phyloP scores from a whole-genome alignment of 352 stramenopile species.

The Phytopythium oedochilum region DNA sequence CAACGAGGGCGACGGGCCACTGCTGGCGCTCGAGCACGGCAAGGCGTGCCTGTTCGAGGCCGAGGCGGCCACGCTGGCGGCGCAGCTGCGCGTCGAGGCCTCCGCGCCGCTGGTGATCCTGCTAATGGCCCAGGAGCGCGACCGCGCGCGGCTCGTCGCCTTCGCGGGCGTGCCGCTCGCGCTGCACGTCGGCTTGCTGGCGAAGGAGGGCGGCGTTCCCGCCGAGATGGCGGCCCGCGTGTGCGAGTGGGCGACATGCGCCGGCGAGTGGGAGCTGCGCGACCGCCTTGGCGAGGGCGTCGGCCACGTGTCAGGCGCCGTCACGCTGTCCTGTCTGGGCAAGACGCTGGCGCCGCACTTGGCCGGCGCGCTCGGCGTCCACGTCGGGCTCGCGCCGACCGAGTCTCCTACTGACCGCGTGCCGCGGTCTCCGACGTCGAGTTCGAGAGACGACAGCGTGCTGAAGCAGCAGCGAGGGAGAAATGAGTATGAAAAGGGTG shows the following conservation, averaged over 20 bases:
- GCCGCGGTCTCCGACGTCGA: background rate
- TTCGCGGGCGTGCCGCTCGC: conserved; percentile 27
- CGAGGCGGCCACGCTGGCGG: conserved; percentile 13
- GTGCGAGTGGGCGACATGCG: conserved; percentile 37
- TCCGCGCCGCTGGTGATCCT: conserved; percentile 27
- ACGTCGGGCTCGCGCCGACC: conserved; percentile 9
- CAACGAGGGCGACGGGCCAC: background rate
- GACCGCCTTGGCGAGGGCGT: conserved; percentile 19
- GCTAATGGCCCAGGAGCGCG: conserved; percentile 27
- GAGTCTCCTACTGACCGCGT: conserved; percentile 5
- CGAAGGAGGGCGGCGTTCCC: background rate
- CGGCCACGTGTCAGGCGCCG: conserved; percentile 15
- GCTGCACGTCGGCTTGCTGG: conserved; percentile 18
- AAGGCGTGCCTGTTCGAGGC: conserved; percentile 54
- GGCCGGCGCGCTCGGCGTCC: conserved; percentile 20
- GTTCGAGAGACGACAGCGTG: too few relatives aligned
- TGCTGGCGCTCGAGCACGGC: conserved; percentile 16
- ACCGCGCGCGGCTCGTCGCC: conserved; percentile 24
- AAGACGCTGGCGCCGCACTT: conserved; percentile 34
- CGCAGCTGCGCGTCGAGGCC: conserved; percentile 19
- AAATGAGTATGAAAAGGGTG: background rate
- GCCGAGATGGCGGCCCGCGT: conserved; percentile 16
- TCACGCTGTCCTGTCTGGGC: conserved; percentile 45
- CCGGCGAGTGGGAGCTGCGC: conserved; percentile 27
- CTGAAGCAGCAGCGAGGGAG: conserved; percentile 1